Conservation (phyloP, 352 stramenopile genomes). For the Elongisporangium prolatum region DNA sequence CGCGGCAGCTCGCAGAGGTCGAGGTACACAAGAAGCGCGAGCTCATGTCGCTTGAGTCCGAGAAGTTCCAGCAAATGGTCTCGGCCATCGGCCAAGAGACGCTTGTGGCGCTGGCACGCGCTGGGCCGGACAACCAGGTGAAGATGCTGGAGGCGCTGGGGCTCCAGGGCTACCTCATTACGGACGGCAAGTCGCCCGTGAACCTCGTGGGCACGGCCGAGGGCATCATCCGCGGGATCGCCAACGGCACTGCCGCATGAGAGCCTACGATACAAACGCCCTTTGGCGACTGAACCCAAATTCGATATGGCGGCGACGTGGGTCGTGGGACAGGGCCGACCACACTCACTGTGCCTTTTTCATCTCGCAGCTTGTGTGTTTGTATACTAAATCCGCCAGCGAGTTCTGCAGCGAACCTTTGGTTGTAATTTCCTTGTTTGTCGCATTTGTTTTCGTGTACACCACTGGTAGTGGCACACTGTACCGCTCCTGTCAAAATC, state of each 20-base stretch:
- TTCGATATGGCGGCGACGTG: too few relatives aligned
- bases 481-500: too few relatives aligned
- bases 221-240: slow-evolving; percentile 69
- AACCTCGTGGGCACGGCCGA: slow-evolving; percentile 73
- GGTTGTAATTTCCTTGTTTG: too few relatives aligned
- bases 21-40: slow-evolving; percentile 74
- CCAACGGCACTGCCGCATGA: slow-evolving; percentile 14
- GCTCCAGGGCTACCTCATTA: slow-evolving; percentile 82
- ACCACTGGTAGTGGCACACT: too few relatives aligned
- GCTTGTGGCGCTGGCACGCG: slow-evolving; percentile 66
- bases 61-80: slow-evolving; percentile 84
- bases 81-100: slow-evolving; percentile 67
- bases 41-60: slow-evolving; percentile 71
- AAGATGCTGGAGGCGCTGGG: slow-evolving; percentile 74
- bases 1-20: slow-evolving; percentile 56
- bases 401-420: too few relatives aligned
- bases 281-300: too few relatives aligned
- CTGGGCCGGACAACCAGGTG: slow-evolving; percentile 67
- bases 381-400: too few relatives aligned
- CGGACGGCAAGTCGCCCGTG: slow-evolving; percentile 76
- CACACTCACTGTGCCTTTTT: too few relatives aligned
- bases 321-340: too few relatives aligned
- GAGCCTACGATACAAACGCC: too few relatives aligned
- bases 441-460: too few relatives aligned
- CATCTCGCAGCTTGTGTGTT: too few relatives aligned